phyloP scores from a whole-genome alignment of 192 early-diverging fungal genomes.

The Rhizophagus sp. region DNA sequence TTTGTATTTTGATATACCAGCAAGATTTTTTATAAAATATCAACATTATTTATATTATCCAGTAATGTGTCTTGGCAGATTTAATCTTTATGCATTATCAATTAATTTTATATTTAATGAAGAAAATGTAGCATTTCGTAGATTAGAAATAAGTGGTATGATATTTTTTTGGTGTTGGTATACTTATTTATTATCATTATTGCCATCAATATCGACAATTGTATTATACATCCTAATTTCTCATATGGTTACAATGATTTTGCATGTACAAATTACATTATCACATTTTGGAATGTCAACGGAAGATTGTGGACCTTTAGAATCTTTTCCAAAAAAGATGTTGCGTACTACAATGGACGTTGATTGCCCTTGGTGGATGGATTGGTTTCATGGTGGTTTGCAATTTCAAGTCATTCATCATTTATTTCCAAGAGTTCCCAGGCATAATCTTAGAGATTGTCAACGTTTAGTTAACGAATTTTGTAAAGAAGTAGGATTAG shows the following conservation, averaged over 20 bases:
- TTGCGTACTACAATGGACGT: slow-evolving; percentile 96
- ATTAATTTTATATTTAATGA: slow-evolving; percentile 66
- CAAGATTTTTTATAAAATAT: slow-evolving; percentile 73
- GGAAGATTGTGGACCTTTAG: slow-evolving; percentile 65
- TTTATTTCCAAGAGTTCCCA: slow-evolving; percentile 89
- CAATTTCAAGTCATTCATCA: slow-evolving; percentile 98
- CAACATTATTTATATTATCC: slow-evolving; percentile 90
- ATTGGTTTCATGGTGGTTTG: slow-evolving; percentile 97
- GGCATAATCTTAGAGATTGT: slow-evolving; percentile 79
- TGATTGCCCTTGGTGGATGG: slow-evolving; percentile 88
- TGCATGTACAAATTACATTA: slow-evolving; percentile 96
- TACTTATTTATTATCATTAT: slow-evolving; percentile 59
- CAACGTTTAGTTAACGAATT: slow-evolving; percentile 77
- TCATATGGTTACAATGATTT: slow-evolving; percentile 78
- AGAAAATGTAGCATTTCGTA: slow-evolving; percentile 70
- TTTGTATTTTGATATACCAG: slow-evolving; percentile 77
- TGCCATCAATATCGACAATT: slow-evolving; percentile 67
- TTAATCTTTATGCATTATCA: slow-evolving; percentile 84
- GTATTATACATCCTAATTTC: slow-evolving; percentile 74
- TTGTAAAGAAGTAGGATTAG: slow-evolving; percentile 70
- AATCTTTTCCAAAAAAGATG: slow-evolving; percentile 84
- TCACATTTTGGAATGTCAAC: slow-evolving; percentile 96
- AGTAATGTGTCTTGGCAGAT: slow-evolving; percentile 86
- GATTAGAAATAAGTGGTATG: slow-evolving; percentile 75
- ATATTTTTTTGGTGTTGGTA: slow-evolving; percentile 82